Percentiles rank a stretch among this genome's conserved stretches.
These are phyloP conservation scores for Ganoderma boninense DNA, from an alignment of 1,284 basidiomycete genomes.

Conservation along the genomic window DNA sequence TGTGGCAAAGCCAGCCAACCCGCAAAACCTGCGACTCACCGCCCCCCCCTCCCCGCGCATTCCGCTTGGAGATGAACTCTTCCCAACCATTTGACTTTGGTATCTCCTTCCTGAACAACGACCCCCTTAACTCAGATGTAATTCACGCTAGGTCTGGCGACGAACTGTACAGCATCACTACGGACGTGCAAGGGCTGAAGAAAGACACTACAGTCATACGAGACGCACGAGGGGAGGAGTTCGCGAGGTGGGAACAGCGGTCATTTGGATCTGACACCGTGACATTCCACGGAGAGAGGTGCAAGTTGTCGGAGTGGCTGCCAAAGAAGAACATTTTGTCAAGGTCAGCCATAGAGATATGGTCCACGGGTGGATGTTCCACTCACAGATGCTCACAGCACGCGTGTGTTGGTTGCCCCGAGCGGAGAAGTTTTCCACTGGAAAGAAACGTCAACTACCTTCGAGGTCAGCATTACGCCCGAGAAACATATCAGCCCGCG, in stretches of 20 bases:
- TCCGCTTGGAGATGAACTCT: not conserved
- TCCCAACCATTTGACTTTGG: not conserved
- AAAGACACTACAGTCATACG: conserved; percentile 14
- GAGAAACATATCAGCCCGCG: not conserved
- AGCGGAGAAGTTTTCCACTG: conserved; percentile 5
- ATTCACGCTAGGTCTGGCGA: conserved; percentile 6
- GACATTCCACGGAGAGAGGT: conserved; percentile 3
- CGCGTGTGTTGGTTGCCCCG: conserved; percentile 1
- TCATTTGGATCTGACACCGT: conserved; percentile 4
- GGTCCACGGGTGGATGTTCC: not conserved
- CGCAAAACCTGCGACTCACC: too few relatives aligned
- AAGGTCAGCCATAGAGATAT: not conserved
- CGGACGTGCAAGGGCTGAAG: not conserved
- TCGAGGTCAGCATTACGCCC: not conserved
- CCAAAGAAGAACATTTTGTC: not conserved
- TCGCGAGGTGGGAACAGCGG: conserved; percentile 7
- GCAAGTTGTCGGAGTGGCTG: conserved; percentile 16
- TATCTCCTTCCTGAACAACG: not conserved
- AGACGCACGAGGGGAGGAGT: conserved; percentile 3
- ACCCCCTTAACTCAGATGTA: not conserved
- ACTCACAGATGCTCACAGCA: not conserved
- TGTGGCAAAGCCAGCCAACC: too few relatives aligned
- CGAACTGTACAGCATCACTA: conserved; percentile 11
- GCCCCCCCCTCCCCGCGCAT: too few relatives aligned
- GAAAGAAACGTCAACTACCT: conserved; percentile 8